Percentiles rank a stretch among this genome's conserved stretches.
Conservation (phyloP, 177 flowering plant species). For the Telopea speciosissima region DNA sequence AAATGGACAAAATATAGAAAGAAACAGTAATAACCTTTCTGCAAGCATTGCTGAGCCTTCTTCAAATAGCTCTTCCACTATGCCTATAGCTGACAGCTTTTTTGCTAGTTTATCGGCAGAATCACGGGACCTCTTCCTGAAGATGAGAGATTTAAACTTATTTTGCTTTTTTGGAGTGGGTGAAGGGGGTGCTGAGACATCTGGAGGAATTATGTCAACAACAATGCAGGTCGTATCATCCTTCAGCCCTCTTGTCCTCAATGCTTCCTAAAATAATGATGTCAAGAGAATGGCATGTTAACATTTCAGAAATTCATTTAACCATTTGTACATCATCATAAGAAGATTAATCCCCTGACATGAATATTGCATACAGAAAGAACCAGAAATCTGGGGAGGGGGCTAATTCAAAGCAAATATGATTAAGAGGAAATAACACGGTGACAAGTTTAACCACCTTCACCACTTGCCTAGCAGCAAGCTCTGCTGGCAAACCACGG, state of each 20-base stretch:
- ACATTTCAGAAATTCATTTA: too few species aligned
- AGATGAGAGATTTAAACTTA: constrained; percentile 47
- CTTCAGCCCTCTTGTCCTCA: constrained; percentile 68
- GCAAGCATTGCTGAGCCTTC: constrained; percentile 62
- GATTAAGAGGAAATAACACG: constrained; percentile 1
- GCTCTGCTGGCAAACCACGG: constrained; percentile 83
- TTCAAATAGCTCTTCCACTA: constrained; percentile 52
- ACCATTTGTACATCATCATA: background rate
- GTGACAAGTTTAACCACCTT: constrained; percentile 44
- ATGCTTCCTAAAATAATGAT: constrained; percentile 50
- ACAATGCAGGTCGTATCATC: constrained; percentile 92
- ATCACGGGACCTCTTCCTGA: constrained; percentile 43
- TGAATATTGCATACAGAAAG: background rate
- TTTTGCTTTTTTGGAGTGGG: constrained; percentile 57
- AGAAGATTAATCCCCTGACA: constrained; percentile 1
- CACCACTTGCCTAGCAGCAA: constrained; percentile 88
- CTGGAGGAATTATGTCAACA: constrained; percentile 84
- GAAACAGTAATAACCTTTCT: constrained; percentile 32
- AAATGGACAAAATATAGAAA: background rate
- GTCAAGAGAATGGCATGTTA: background rate
- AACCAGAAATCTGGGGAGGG: background rate
- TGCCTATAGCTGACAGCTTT: constrained; percentile 63
- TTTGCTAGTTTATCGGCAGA: constrained; percentile 36
- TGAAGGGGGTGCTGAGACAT: constrained; percentile 29
- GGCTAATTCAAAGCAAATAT: background rate